These are phyloP conservation scores for Macrolepiota albuminosa DNA, from an alignment of 768 basidiomycete species.

Conservation along the genomic window DNA sequence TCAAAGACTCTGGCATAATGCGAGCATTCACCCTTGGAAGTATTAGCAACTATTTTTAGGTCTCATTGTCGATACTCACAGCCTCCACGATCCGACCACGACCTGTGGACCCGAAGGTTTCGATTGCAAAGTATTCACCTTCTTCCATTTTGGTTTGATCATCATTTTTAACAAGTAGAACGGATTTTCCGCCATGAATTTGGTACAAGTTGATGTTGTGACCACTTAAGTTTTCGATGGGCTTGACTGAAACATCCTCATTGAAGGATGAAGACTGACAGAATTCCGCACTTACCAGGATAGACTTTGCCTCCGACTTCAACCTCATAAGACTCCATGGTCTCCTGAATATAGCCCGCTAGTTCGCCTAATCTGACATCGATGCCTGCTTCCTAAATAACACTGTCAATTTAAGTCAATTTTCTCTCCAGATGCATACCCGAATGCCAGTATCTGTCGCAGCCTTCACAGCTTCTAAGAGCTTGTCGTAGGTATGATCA, in stretches of 20 bases:
- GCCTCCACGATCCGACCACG: constrained; percentile 82
- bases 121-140: constrained; percentile 98
- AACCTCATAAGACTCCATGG: constrained; percentile 98
- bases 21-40: constrained; percentile 77
- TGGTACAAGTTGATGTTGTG: constrained; percentile 89
- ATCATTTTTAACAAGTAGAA: constrained; percentile 83
- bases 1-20: constrained; percentile 81
- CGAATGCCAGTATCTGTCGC: constrained; percentile 91
- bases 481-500: constrained; percentile 84
- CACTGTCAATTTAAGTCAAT: neutral
- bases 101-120: constrained; percentile 98
- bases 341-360: constrained; percentile 90
- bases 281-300: constrained; percentile 51
- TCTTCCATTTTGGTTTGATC: constrained; percentile 98
- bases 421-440: constrained; percentile 32
- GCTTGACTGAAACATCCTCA: constrained; percentile 59
- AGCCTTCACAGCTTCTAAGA: constrained; percentile 88
- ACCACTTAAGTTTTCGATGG: constrained; percentile 91
- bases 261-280: neutral
- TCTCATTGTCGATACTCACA: constrained; percentile 32
- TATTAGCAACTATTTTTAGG: neutral
- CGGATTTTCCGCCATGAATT: constrained; percentile 93
- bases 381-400: constrained; percentile 85
- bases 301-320: constrained; percentile 81
- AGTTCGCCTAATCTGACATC: constrained; percentile 92